These are phyloP conservation scores for Wilcoxina mikolae DNA, from an alignment of 495 filamentous ascomycete genomes.

Conservation along the genomic window DNA sequence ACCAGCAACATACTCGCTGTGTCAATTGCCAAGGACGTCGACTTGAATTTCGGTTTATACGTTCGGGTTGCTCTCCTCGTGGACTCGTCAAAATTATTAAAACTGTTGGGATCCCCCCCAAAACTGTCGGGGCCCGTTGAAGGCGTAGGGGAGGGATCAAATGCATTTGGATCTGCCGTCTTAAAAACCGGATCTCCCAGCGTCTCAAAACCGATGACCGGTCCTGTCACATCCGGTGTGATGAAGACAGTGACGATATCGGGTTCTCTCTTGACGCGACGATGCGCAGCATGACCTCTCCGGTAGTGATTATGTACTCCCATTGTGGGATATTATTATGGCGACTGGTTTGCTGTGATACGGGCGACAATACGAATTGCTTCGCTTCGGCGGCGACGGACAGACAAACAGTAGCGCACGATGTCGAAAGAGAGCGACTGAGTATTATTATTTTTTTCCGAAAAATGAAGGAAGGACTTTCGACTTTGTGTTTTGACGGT, in stretches of 20 bases:
- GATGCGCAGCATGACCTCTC: neutral
- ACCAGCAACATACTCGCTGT: neutral
- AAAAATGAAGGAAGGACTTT: conserved; percentile 15
- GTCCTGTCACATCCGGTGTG: neutral
- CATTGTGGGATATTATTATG: neutral
- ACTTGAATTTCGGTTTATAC: neutral
- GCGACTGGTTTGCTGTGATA: neutral
- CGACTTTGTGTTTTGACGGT: conserved; percentile 3
- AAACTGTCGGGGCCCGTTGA: neutral
- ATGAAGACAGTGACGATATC: conserved; percentile 4
- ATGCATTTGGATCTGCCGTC: too few relatives aligned
- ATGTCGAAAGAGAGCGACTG: conserved; percentile 5
- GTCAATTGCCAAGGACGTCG: neutral
- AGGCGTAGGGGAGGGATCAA: too few relatives aligned
- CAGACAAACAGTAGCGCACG: too few relatives aligned
- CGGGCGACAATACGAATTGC: conserved; percentile 5
- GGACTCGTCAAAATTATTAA: neutral
- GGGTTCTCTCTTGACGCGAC: neutral
- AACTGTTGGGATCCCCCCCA: neutral
- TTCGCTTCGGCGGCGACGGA: too few relatives aligned
- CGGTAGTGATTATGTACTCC: neutral
- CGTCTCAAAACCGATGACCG: neutral
- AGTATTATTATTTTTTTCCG: conserved; percentile 6
- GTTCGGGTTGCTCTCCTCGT: neutral
- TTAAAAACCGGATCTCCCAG: too few relatives aligned